Evolutionary conservation across 805 yeast genomes (phyloP).

Genomic region (Pichia nakasei): DNA sequence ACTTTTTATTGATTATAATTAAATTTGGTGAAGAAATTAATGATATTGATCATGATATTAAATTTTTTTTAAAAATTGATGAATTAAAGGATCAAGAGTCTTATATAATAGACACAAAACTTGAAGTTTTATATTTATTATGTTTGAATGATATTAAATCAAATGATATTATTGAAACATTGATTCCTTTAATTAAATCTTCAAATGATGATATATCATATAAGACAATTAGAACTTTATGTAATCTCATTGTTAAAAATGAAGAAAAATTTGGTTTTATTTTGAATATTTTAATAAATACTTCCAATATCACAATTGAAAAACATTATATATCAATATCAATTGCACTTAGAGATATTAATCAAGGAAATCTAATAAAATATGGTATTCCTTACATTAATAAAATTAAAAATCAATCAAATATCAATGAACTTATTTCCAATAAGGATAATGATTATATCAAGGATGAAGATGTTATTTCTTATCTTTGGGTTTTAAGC

Average conservation of each 20-base stretch:
- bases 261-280: neutral
- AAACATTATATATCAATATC: conserved; percentile 3
- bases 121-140: conserved; percentile 75
- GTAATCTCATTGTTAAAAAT: conserved; percentile 71
- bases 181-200: neutral
- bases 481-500: conserved; percentile 3
- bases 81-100: conserved; percentile 56
- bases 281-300: neutral
- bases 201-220: conserved; percentile 34
- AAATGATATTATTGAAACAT: neutral
- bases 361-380: neutral
- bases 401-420: neutral
- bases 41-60: neutral
- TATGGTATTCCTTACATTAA: neutral
- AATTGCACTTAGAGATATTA: neutral
- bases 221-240: conserved; percentile 82
- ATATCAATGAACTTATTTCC: no score
- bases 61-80: neutral
- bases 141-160: conserved; percentile 32
- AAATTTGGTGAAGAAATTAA: neutral
- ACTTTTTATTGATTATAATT: conserved; percentile 2
- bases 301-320: neutral
- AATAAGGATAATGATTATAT: neutral
- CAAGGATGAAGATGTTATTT: conserved; percentile 6
- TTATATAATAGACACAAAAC: conserved; percentile 80